phyloP scores from a whole-genome alignment of 129 eudicot species.

The Rutidosis leptorrhynchoides region DNA sequence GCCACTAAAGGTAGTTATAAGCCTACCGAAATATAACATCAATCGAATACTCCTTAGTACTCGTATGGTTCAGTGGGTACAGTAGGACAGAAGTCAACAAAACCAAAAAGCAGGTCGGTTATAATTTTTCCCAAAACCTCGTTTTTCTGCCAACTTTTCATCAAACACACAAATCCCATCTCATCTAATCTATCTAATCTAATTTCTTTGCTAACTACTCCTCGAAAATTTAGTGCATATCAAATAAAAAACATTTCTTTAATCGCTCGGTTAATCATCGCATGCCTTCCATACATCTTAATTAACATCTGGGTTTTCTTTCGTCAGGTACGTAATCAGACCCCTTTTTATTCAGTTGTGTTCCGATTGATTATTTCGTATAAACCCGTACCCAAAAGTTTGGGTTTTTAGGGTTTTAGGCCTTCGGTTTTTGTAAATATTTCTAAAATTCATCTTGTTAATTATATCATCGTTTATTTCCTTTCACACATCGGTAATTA shows the following conservation, averaged over 20 bases:
- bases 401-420: neutral
- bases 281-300: neutral
- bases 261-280: neutral
- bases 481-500: neutral
- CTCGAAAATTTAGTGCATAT: neutral
- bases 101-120: neutral
- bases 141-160: conserved; percentile 1
- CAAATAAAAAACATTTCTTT: neutral
- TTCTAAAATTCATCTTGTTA: neutral
- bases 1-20: too few relatives aligned
- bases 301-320: neutral
- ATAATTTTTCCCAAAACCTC: neutral
- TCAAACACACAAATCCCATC: neutral
- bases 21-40: too few relatives aligned
- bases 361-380: neutral
- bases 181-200: neutral
- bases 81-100: too few relatives aligned
- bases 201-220: neutral
- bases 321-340: neutral
- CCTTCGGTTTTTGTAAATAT: neutral
- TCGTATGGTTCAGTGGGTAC: too few relatives aligned
- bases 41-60: too few relatives aligned
- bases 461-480: neutral
- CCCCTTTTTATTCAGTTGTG: neutral
- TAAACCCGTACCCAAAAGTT: neutral